These are phyloP conservation scores for Ampelocalamus luodianensis DNA, from an alignment of 176 grass and related monocot species.

Conservation along the genomic window DNA sequence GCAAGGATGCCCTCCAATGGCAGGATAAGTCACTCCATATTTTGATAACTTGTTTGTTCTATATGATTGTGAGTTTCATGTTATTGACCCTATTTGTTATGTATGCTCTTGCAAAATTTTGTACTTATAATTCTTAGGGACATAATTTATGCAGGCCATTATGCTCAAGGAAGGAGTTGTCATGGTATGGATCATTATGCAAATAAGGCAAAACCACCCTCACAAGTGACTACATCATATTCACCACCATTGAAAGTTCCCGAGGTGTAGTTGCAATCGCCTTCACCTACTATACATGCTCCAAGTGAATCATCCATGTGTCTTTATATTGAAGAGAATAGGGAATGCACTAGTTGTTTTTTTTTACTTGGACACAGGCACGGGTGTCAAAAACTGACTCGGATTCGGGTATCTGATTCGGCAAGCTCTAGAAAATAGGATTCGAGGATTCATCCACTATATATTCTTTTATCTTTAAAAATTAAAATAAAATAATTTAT, in stretches of 20 bases:
- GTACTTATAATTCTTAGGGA: too few species aligned
- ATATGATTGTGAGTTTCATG: background rate
- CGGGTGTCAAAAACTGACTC: too few species aligned
- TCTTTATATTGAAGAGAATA: background rate
- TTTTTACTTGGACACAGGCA: too few species aligned
- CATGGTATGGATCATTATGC: slow-evolving; percentile 43
- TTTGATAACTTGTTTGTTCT: background rate
- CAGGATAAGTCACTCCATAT: background rate
- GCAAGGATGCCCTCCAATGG: background rate
- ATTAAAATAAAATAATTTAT: too few species aligned
- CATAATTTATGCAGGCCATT: background rate
- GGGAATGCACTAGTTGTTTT: background rate
- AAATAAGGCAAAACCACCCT: background rate
- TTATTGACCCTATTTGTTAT: too few species aligned
- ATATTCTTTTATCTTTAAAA: too few species aligned
- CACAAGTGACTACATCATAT: background rate
- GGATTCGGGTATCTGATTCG: too few species aligned
- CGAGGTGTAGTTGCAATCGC: background rate
- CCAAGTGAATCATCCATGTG: background rate
- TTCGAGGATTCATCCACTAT: too few species aligned
- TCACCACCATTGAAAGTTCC: background rate
- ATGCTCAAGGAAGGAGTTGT: slow-evolving; percentile 18
- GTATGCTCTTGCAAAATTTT: too few species aligned
- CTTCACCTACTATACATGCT: background rate
- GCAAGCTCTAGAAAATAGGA: too few species aligned